Evolutionary conservation across 2,329 filamentous ascomycete species (phyloP).

Genomic region (Penicillium palitans): DNA sequence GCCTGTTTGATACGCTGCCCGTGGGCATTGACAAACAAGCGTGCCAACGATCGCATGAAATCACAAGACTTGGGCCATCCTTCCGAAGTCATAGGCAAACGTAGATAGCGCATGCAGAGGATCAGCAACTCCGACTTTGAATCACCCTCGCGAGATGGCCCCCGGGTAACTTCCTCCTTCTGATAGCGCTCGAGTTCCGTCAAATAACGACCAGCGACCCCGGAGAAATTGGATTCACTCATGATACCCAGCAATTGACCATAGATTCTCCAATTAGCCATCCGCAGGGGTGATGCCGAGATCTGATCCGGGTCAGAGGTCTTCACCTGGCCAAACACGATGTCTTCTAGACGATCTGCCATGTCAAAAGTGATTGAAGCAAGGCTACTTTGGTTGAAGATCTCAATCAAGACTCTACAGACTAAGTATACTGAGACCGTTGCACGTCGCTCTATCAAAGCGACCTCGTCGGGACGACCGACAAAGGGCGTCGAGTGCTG

Average conservation of each 20-base stretch:
- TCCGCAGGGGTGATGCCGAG: slow-evolving; percentile 69
- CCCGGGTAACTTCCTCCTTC: slow-evolving; percentile 62
- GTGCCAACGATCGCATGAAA: slow-evolving; percentile 78
- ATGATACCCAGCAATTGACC: slow-evolving; percentile 91
- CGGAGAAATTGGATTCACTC: slow-evolving; percentile 87
- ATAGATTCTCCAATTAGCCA: slow-evolving; percentile 95
- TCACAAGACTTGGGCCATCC: slow-evolving; percentile 86
- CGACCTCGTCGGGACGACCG: slow-evolving; percentile 66
- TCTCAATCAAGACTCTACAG: slow-evolving; percentile 88
- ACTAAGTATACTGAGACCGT: slow-evolving; percentile 95
- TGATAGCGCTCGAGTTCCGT: slow-evolving; percentile 76
- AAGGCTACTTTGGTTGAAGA: slow-evolving; percentile 85
- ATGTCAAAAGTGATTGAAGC: slow-evolving; percentile 83
- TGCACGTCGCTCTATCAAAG: slow-evolving; percentile 81
- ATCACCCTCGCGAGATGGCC: slow-evolving; percentile 62
- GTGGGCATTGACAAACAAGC: slow-evolving; percentile 79
- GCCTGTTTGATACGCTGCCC: slow-evolving; percentile 89
- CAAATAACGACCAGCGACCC: slow-evolving; percentile 79
- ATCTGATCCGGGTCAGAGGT: slow-evolving; percentile 80
- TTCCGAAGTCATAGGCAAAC: slow-evolving; percentile 70
- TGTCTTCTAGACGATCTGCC: slow-evolving; percentile 89
- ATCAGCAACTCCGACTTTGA: slow-evolving; percentile 83
- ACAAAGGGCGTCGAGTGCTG: slow-evolving; percentile 38
- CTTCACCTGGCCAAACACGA: slow-evolving; percentile 95
- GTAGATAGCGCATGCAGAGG: slow-evolving; percentile 86